Base-by-base conservation (phyloP, 139 green algal genomes). In the Eudorina sp. region DNA sequence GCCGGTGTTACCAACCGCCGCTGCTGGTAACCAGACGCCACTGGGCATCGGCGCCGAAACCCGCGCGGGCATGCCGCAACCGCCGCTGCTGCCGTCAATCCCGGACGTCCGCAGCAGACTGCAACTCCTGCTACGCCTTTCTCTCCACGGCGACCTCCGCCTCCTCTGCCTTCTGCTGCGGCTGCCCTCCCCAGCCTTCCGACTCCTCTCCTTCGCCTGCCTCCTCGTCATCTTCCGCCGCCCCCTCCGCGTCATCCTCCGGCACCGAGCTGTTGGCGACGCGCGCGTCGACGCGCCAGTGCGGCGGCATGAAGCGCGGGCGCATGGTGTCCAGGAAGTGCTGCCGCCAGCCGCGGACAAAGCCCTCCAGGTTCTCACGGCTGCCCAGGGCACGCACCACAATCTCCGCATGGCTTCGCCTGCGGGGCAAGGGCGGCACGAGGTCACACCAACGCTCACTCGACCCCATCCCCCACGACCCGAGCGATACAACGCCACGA, bases 271-370 rank as follows among this genome's bases (percentile, higher is more conserved):
- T 93, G 83, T 91, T 93, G 69, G 43, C 68, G 46, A 93, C 86
- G 14, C 90, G 68, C 7, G 83, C 76, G 41, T 88, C 68, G 11
- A 93, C 90, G 4, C 79, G 81, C 90, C 90, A 93, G 58, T 90
- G 86, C 0, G 83, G 86, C 13, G 90, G 86, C 53, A 93, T 66
- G 68, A 70, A 89, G 40, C 53, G 73, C 62, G 83, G 81, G 8
- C 68, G 53, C 90, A 92, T 92, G 31, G 66, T 53, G 23, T 62
- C 64, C 46, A 93, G 69, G 58, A 93, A 93, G 68, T 93, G 90
- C 16, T n/a, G 73, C 29, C 90, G 45, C 90, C 90, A 93, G 40
- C 66, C 90, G 2, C 69, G 68, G 4, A 93, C 58, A 51, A 93
- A 93, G 27, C 51, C 86, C 58, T 85, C 90, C 40, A 93, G 58